These are phyloP conservation scores for Nitzschia sp. DNA, from an alignment of 108 stramenopile genomes.

Conservation along the genomic window DNA sequence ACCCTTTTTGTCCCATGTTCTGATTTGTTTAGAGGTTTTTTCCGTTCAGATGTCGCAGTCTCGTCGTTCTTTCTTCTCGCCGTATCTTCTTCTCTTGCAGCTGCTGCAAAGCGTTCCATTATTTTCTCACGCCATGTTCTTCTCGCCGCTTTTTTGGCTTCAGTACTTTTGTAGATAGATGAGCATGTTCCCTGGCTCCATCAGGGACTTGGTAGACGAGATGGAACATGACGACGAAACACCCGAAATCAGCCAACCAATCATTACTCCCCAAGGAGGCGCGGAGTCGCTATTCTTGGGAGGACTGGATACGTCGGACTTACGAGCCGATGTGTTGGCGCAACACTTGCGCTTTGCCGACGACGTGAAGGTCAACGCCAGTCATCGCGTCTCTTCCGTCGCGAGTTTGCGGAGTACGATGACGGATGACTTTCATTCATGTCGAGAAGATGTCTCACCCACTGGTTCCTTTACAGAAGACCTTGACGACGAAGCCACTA, in stretches of 20 bases:
- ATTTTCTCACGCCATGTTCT: background rate
- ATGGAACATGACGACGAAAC: constrained; percentile 9
- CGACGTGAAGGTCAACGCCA: background rate
- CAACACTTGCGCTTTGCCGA: constrained; percentile 2
- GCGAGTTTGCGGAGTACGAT: background rate
- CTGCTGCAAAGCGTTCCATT: constrained; percentile 1
- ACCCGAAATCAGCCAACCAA: constrained; percentile 2
- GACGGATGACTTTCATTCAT: constrained; percentile 29
- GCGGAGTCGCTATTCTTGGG: constrained; percentile 33
- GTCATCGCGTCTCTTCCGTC: background rate
- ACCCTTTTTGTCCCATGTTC: too few relatives aligned
- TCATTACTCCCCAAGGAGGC: constrained; percentile 25
- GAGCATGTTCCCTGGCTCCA: constrained; percentile 9
- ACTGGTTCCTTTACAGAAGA: constrained; percentile 1
- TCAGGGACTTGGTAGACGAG: constrained; percentile 9
- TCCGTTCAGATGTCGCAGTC: background rate
- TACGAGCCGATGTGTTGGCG: constrained; percentile 12
- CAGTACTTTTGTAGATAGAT: too few relatives aligned
- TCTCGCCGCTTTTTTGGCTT: too few relatives aligned
- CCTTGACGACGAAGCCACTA: constrained; percentile 1
- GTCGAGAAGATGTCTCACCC: constrained; percentile 23
- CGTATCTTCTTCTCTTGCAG: background rate
- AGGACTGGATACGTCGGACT: constrained; percentile 15
- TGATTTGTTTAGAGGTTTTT: too few relatives aligned
- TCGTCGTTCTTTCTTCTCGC: background rate